phyloP scores from a whole-genome alignment of 805 yeast genomes.

The Barnettozyma salicaria region DNA sequence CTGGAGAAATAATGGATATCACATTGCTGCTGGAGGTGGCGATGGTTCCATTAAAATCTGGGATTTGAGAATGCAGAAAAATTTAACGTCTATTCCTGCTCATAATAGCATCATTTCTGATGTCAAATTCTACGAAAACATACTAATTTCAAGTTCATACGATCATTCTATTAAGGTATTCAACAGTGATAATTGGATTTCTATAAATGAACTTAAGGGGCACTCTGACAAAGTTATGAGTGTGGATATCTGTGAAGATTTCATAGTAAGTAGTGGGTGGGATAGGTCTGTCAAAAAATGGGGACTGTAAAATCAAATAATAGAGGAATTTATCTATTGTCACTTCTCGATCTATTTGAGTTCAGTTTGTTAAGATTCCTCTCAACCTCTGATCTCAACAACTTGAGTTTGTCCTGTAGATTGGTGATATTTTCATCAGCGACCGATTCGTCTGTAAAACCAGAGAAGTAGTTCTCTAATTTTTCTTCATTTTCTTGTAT shows the following conservation, averaged over 20 bases:
- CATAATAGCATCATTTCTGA: conserved; percentile 71
- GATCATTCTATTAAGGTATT: conserved; percentile 62
- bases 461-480: conserved; percentile 18
- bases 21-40: conserved; percentile 76
- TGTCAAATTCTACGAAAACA: conserved; percentile 40
- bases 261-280: conserved; percentile 71
- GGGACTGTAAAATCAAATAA: conserved; percentile 32
- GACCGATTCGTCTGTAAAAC: conserved; percentile 11
- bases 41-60: conserved; percentile 78
- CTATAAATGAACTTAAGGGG: conserved; percentile 44
- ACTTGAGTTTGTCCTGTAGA: conserved; percentile 8
- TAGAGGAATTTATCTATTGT: conserved; percentile 17
- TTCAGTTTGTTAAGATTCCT: conserved; percentile 19
- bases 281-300: conserved; percentile 72
- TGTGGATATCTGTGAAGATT: conserved; percentile 47
- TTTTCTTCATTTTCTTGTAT: conserved; percentile 12
- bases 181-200: conserved; percentile 67
- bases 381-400: conserved; percentile 17
- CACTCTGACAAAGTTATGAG: conserved; percentile 70
- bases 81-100: conserved; percentile 51
- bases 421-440: conserved; percentile 15
- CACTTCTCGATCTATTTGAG: conserved; percentile 16
- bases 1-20: conserved; percentile 73
- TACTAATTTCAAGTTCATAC: conserved; percentile 57
- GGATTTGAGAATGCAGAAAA: conserved; percentile 64